Base-by-base conservation (phyloP, 2,329 filamentous ascomycete species). In the Epichloe aotearoae region DNA sequence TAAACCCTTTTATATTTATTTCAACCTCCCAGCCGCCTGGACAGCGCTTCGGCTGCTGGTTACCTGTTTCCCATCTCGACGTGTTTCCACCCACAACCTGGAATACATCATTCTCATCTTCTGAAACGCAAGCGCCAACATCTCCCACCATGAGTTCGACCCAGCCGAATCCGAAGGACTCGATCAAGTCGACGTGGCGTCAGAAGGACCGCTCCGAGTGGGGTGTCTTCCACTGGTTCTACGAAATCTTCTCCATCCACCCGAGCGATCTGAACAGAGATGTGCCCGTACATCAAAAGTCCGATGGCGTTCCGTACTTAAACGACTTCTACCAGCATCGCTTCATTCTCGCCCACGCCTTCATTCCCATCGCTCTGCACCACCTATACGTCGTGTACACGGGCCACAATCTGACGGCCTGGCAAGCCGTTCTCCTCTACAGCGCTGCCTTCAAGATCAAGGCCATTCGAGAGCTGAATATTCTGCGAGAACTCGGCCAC, bases 161-260 rank as follows among this genome's bases (percentile, higher is more conserved):
- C 1, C 30, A 10, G 12, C n/a, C 38, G 15, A 50, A 47, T 19
- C 47, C 48, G 5, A 46, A 42, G 15, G 51, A 53, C 40, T 53
- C 51, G 10, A 53, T 53, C n/a, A 53, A 50, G 43, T 50, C 48
- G 33, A 53, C 51, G n/a, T 53, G 51, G 51, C 47, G 47, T 2
- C 38, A 20, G 2, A 53, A 53, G 34, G 44, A 50, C 19, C 51
- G 51, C 33, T 53, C 51, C 8, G 51, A 53, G 23, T 53, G 51
- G 51, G 40, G 33, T 19, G 30, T 47, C 37, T 47, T 46, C 26
- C 51, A 53, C 51, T 50, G 51, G 51, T 33, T 45, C 30, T 53
- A 47, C 47, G 51, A 53, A 14, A 40, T 53, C 40, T 50, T 53
- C 8, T 6, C 40, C 20, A 8, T 53, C n/a, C 51, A 53, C 20